phyloP scores from a whole-genome alignment of 2,329 filamentous ascomycete genomes.

The Colletotrichum tamarilloi region DNA sequence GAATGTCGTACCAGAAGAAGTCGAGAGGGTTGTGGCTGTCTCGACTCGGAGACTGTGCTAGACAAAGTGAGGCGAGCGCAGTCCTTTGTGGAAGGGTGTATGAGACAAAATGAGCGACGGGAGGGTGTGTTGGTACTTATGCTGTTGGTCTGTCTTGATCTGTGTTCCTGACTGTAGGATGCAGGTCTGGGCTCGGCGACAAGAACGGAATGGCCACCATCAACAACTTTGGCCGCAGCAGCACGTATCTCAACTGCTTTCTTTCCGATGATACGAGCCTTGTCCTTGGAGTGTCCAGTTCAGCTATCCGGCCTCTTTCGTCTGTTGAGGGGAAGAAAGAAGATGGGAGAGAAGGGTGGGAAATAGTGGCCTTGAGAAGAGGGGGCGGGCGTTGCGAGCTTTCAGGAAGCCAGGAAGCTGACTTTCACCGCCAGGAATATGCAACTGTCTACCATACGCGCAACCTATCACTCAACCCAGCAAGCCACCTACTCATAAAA shows the following conservation, averaged over 20 bases:
- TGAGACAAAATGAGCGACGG: conserved; percentile 18
- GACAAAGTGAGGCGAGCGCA: conserved; percentile 32
- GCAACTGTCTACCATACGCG: not conserved
- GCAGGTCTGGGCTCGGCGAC: not conserved
- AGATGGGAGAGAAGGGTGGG: not conserved
- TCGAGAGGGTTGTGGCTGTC: not conserved
- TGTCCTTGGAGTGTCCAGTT: not conserved
- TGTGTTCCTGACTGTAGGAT: conserved; percentile 13
- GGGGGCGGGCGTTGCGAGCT: not conserved
- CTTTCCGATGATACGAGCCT: not conserved
- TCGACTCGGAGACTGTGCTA: not conserved
- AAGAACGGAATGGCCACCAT: not conserved
- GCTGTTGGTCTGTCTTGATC: not conserved
- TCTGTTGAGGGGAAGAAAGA: not conserved
- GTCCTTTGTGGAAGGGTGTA: conserved; percentile 8
- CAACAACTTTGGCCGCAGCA: conserved; percentile 13
- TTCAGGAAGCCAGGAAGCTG: not conserved
- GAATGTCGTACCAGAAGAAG: not conserved
- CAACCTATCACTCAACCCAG: conserved; percentile 20
- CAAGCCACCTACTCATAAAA: conserved; percentile 24
- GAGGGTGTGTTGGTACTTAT: conserved; percentile 21
- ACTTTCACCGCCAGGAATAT: conserved; percentile 17
- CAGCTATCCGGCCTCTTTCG: not conserved
- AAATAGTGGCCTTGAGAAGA: not conserved
- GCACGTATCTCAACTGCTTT: not conserved